A percentile compares a stretch with the other conserved stretches of the same genome.
phyloP scores from a whole-genome alignment of 345 rosid genomes.

The Euphorbia peplus region DNA sequence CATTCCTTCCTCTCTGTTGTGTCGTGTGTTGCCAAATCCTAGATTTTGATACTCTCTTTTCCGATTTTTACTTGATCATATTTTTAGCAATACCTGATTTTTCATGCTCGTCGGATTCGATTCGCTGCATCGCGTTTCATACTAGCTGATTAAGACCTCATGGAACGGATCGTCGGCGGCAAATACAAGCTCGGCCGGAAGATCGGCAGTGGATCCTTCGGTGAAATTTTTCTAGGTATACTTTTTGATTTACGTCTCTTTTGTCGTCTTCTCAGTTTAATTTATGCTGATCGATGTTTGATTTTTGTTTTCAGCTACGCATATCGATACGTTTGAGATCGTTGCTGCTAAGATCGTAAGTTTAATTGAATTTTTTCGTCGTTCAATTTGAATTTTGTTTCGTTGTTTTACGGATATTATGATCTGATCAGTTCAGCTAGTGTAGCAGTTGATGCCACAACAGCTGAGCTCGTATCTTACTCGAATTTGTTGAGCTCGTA shows the following conservation, averaged over 20 bases:
- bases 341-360: conserved; percentile 95
- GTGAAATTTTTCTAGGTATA: conserved; percentile 86
- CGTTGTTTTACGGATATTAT: background rate
- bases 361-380: conserved; percentile 5
- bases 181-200: conserved; percentile 85
- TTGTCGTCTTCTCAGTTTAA: background rate
- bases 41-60: no score
- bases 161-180: conserved; percentile 83
- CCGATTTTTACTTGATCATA: no score
- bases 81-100: no score
- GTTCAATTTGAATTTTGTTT: background rate
- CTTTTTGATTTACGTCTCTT: conserved; percentile 12
- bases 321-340: conserved; percentile 81
- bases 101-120: conserved; percentile 2
- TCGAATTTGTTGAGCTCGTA: no score
- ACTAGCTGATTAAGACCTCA: background rate
- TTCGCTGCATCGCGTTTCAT: background rate
- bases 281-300: background rate
- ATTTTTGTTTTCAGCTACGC: conserved; percentile 58
- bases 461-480: no score
- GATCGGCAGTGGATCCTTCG: conserved; percentile 97
- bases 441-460: background rate
- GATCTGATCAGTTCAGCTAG: conserved; percentile 1
- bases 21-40: conserved; percentile 17
- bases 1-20: no score